Conservation (phyloP, 805 yeast species). For the Candida tibetensis region DNA sequence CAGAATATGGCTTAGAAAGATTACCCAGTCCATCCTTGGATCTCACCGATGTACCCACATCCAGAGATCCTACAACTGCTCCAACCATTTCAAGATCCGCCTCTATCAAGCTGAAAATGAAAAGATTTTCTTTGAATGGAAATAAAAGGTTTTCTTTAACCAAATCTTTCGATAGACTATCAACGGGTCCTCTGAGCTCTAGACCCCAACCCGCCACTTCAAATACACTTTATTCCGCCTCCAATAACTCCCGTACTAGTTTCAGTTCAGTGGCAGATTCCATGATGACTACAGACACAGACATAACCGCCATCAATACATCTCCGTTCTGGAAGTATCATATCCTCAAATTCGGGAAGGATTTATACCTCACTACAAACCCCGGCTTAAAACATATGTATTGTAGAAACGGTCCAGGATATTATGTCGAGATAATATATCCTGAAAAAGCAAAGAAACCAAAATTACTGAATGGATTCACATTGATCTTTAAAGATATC, state of each 20-base stretch:
- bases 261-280: conserved; percentile 5
- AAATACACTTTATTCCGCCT: conserved; percentile 2
- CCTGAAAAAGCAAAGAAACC: conserved; percentile 15
- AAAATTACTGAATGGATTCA: conserved; percentile 19
- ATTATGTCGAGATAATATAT: conserved; percentile 44
- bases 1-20: conserved; percentile 8
- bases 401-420: conserved; percentile 63
- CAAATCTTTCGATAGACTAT: conserved; percentile 9
- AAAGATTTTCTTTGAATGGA: conserved; percentile 10
- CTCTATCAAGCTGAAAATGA: conserved; percentile 5
- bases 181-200: background rate
- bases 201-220: background rate
- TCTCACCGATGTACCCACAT: conserved; percentile 2
- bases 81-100: background rate
- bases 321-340: conserved; percentile 63
- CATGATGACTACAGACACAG: conserved; percentile 9
- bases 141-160: conserved; percentile 8
- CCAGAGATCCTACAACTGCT: background rate
- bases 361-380: conserved; percentile 62
- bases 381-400: conserved; percentile 59
- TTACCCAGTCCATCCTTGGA: conserved; percentile 14
- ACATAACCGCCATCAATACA: conserved; percentile 2
- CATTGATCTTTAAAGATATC: conserved; percentile 25
- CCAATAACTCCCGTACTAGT: conserved; percentile 4
- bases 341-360: conserved; percentile 50